Conservation (phyloP, 202 grass and related monocot species). For the Setaria italica region DNA sequence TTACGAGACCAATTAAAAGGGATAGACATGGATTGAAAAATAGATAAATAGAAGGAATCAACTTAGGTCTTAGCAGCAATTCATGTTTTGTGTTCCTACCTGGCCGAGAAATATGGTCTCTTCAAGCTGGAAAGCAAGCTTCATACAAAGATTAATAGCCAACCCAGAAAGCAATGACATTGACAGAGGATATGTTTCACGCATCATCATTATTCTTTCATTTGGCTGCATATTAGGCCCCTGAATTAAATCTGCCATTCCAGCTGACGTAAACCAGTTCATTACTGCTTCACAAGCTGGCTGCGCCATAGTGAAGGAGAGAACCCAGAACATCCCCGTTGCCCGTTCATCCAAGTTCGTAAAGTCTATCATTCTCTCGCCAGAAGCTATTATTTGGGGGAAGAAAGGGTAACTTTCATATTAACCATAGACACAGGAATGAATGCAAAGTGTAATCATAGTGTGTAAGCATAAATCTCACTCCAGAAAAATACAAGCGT, state of each 20-base stretch:
- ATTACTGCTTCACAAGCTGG: conserved; percentile 94
- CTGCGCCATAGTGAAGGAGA: conserved; percentile 95
- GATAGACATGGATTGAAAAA: neutral
- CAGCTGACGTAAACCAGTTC: conserved; percentile 92
- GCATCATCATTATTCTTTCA: conserved; percentile 86
- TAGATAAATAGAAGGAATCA: conserved; percentile 24
- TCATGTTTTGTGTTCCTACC: conserved; percentile 56
- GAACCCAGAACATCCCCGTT: conserved; percentile 99
- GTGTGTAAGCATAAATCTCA: conserved; percentile 36
- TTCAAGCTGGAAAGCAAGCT: conserved; percentile 96
- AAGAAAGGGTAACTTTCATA: conserved; percentile 17
- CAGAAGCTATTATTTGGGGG: conserved; percentile 61
- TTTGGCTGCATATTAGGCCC: conserved; percentile 82
- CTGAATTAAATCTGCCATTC: conserved; percentile 78
- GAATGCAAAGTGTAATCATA: conserved; percentile 2
- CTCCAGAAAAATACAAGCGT: conserved; percentile 37
- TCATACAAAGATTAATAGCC: conserved; percentile 95
- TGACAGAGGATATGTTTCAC: conserved; percentile 87
- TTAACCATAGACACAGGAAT: conserved; percentile 31
- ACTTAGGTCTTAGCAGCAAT: conserved; percentile 27
- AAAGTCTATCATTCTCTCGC: conserved; percentile 91
- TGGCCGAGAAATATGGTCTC: conserved; percentile 98
- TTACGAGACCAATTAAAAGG: conserved; percentile 1
- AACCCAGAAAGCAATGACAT: conserved; percentile 95
- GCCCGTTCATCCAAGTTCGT: conserved; percentile 88